Evolutionary conservation across 225 moss, liverwort and hornwort genomes (phyloP).

Genomic region (Lunularia cruciata): DNA sequence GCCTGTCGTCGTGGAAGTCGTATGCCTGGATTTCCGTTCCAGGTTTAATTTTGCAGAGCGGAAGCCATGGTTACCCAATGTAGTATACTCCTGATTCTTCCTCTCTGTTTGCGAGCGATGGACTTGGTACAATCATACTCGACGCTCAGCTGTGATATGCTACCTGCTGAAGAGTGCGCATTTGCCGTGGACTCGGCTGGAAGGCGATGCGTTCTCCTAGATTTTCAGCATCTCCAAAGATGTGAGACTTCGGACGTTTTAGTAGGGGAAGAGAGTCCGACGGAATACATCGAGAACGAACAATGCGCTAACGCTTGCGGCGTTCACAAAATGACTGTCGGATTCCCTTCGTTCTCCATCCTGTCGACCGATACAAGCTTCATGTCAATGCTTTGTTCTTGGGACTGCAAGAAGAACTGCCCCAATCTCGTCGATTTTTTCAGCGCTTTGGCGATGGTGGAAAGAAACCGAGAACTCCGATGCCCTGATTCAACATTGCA

Average conservation of each 20-base stretch:
- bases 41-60: too few species aligned
- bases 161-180: constrained; percentile 33
- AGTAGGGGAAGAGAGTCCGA: constrained; percentile 12
- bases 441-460: neutral
- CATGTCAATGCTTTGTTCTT: constrained; percentile 28
- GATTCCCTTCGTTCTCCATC: constrained; percentile 14
- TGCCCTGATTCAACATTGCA: neutral
- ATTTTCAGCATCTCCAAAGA: neutral
- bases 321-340: constrained; percentile 28
- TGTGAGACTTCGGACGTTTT: constrained; percentile 19
- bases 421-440: constrained; percentile 35
- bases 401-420: constrained; percentile 27
- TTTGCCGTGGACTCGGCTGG: constrained; percentile 40
- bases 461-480: neutral
- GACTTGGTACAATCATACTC: neutral
- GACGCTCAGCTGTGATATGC: constrained; percentile 26
- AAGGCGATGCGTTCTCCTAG: constrained; percentile 31
- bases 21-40: neutral
- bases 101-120: neutral
- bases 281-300: constrained; percentile 34
- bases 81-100: neutral
- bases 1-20: too few species aligned
- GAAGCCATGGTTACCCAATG: neutral
- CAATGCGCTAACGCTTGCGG: constrained; percentile 30
- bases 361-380: neutral